A percentile compares a stretch with the other conserved stretches of the same genome.
Evolutionary conservation across 2,329 filamentous ascomycete species (phyloP).

Genomic region (Paramyrothecium sp.): DNA sequence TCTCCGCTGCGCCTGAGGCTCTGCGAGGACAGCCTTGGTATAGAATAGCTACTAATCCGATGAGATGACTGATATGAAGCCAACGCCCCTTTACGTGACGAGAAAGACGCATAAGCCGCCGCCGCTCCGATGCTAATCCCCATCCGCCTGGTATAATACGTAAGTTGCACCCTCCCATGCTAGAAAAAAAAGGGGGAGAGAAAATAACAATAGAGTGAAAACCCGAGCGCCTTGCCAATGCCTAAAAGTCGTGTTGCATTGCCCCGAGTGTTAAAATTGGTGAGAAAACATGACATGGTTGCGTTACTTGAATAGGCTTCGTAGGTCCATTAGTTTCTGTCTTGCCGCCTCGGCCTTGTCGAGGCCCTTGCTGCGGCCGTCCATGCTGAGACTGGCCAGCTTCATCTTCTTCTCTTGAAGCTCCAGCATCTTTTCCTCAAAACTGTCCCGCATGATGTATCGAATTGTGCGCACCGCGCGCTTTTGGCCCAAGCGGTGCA

Average conservation of each 20-base stretch:
- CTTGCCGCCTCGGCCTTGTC: constrained; percentile 56
- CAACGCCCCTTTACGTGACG: constrained; percentile 16
- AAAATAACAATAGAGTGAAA: not conserved
- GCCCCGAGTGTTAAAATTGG: not conserved
- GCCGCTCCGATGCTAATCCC: constrained; percentile 17
- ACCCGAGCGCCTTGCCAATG: not conserved
- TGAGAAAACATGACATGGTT: not conserved
- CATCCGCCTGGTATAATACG: constrained; percentile 5
- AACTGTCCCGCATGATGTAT: constrained; percentile 86
- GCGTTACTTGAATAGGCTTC: constrained; percentile 56
- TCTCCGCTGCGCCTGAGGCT: not conserved
- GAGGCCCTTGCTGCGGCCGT: constrained; percentile 53
- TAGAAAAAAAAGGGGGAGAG: not conserved
- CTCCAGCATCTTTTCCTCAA: constrained; percentile 90
- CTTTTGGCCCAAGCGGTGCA: constrained; percentile 87
- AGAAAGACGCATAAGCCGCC: constrained; percentile 20
- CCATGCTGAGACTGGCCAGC: constrained; percentile 84
- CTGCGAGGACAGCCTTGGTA: not conserved
- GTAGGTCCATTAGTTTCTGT: constrained; percentile 59
- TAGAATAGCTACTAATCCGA: not conserved
- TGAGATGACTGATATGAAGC: not conserved
- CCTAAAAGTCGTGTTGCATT: not conserved
- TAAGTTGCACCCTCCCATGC: not conserved
- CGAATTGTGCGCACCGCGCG: constrained; percentile 83
- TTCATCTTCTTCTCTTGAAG: constrained; percentile 92